phyloP scores from a whole-genome alignment of 2,329 filamentous ascomycete species.

The Paracoccidioides lutzii region DNA sequence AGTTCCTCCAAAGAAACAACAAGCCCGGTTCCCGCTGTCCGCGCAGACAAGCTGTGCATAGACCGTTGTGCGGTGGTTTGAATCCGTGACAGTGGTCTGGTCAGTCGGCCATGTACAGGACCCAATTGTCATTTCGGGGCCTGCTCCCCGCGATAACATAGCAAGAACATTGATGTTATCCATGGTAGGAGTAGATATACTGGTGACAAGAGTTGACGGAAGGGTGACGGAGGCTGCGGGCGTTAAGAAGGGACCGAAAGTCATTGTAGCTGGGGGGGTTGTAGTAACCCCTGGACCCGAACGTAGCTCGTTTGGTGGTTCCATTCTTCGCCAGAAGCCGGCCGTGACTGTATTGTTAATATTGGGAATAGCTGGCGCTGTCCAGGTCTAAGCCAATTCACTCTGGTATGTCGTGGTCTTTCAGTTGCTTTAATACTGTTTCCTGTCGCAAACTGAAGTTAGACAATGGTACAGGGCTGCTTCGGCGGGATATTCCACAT shows the following conservation, averaged over 20 bases:
- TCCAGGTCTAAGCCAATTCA: not conserved
- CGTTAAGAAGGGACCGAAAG: not conserved
- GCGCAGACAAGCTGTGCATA: constrained; percentile 14
- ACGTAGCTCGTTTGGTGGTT: not conserved
- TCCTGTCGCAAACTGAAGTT: not conserved
- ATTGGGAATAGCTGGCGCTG: not conserved
- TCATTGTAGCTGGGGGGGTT: not conserved
- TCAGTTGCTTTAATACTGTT: not conserved
- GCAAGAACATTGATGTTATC: not conserved
- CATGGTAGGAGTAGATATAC: not conserved
- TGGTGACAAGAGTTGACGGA: not conserved
- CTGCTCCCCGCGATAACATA: not conserved
- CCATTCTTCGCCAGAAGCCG: not conserved
- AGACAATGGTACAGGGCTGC: not conserved
- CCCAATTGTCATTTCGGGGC: constrained; percentile 8
- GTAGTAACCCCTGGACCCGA: not conserved
- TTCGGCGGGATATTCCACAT: not conserved
- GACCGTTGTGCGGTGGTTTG: not conserved
- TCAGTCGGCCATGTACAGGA: constrained; percentile 10
- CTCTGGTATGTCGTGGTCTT: not conserved
- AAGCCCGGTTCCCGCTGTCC: constrained; percentile 5
- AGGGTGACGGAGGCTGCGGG: not conserved
- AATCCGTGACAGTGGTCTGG: constrained; percentile 4
- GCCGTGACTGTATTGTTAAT: not conserved
- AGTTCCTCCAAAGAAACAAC: constrained; percentile 11